phyloP scores from a whole-genome alignment of 495 filamentous ascomycete genomes.

The Neurospora tetraspora region DNA sequence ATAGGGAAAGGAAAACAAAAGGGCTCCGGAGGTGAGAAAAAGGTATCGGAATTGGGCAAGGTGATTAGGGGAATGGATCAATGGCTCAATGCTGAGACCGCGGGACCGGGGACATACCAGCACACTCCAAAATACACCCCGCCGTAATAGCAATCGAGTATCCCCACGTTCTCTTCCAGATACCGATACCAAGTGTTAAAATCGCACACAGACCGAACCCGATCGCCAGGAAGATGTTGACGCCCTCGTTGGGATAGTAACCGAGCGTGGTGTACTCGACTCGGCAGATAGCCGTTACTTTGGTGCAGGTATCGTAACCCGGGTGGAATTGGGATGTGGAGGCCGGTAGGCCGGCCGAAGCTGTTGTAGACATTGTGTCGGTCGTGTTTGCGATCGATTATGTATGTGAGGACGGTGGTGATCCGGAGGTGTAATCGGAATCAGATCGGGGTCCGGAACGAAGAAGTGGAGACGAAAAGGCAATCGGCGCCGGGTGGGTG shows the following conservation, averaged over 20 bases:
- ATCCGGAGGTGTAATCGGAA: neutral
- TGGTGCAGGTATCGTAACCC: slow-evolving; percentile 31
- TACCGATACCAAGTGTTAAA: slow-evolving; percentile 37
- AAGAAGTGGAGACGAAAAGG: slow-evolving; percentile 1
- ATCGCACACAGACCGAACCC: slow-evolving; percentile 44
- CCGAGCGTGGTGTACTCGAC: slow-evolving; percentile 54
- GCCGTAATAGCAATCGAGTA: slow-evolving; percentile 42
- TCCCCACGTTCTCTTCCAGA: slow-evolving; percentile 57
- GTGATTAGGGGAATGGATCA: no score
- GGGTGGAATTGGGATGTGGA: slow-evolving; percentile 11
- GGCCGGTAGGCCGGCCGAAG: neutral
- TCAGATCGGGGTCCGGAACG: neutral
- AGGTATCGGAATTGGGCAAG: no score
- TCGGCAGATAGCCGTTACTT: slow-evolving; percentile 42
- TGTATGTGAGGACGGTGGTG: neutral
- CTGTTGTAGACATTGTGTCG: slow-evolving; percentile 4
- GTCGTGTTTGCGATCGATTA: neutral
- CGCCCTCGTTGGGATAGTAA: slow-evolving; percentile 54
- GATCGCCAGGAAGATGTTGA: slow-evolving; percentile 50
- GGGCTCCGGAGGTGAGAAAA: no score
- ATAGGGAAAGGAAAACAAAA: no score
- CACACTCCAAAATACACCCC: slow-evolving; percentile 34
- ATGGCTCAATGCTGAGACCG: no score
- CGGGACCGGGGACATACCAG: slow-evolving; percentile 15
- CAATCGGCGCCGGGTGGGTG: neutral